phyloP scores from a whole-genome alignment of 2,329 filamentous ascomycete genomes.

The Periglandula ipomoeae region DNA sequence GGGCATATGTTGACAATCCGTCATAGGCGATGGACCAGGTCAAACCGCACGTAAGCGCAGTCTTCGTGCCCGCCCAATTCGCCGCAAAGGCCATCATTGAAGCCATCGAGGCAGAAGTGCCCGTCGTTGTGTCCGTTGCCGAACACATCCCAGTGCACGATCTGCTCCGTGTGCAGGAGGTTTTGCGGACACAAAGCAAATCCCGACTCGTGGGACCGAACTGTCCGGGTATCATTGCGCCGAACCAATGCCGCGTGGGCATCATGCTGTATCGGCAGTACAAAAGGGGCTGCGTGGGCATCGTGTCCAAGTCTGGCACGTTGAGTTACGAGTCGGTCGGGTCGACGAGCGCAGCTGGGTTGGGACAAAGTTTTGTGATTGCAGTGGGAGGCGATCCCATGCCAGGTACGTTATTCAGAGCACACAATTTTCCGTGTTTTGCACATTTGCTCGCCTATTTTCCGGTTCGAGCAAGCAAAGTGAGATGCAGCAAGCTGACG shows the following conservation, averaged over 20 bases:
- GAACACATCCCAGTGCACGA: slow-evolving; percentile 75
- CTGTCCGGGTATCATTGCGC: slow-evolving; percentile 70
- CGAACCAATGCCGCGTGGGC: slow-evolving; percentile 49
- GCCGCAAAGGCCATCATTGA: slow-evolving; percentile 63
- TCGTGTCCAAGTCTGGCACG: slow-evolving; percentile 73
- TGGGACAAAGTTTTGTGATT: slow-evolving; percentile 69
- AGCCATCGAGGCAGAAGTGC: slow-evolving; percentile 68
- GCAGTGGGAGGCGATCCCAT: slow-evolving; percentile 71
- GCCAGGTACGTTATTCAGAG: slow-evolving; percentile 39
- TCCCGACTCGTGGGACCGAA: slow-evolving; percentile 73
- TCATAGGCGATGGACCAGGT: slow-evolving; percentile 23
- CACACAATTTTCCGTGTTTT: too few species aligned
- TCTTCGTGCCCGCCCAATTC: slow-evolving; percentile 62
- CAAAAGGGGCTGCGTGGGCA: slow-evolving; percentile 55
- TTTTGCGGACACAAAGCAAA: slow-evolving; percentile 61
- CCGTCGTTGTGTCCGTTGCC: slow-evolving; percentile 68
- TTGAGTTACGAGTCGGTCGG: slow-evolving; percentile 74
- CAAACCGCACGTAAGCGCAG: slow-evolving; percentile 56
- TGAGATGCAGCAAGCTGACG: not conserved
- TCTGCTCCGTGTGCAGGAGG: slow-evolving; percentile 60
- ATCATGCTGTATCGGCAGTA: slow-evolving; percentile 34
- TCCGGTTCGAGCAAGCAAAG: not conserved
- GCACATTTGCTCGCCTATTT: not conserved
- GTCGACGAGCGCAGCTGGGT: slow-evolving; percentile 60
- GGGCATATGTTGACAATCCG: not conserved